phyloP scores from a whole-genome alignment of 192 early-diverging fungal genomes.

The Dissophora globulifera region DNA sequence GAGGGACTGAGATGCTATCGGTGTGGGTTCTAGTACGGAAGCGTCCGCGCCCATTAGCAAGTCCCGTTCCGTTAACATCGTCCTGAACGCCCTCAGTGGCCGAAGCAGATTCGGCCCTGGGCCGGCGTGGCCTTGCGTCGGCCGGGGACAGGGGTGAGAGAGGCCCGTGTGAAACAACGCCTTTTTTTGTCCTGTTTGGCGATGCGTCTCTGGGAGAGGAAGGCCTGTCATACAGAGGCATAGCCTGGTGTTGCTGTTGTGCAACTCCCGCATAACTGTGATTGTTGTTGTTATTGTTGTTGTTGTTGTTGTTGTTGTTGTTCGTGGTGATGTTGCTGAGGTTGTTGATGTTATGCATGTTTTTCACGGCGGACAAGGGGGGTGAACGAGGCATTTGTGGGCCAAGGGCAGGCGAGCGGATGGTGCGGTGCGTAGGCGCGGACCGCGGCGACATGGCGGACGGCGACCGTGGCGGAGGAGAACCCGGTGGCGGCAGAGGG shows the following conservation, averaged over 20 bases:
- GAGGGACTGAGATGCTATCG: background rate
- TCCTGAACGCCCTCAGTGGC: background rate
- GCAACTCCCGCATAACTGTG: too few species aligned
- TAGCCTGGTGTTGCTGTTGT: background rate
- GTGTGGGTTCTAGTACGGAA: background rate
- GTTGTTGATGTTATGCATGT: background rate
- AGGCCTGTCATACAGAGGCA: background rate
- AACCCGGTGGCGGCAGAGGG: background rate
- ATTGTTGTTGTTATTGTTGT: background rate
- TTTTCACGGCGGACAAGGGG: background rate
- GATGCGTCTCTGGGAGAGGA: background rate
- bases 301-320: conserved; percentile 5
- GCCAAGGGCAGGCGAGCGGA: background rate
- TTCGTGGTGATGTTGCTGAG: background rate
- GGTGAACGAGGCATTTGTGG: background rate
- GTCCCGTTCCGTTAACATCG: background rate
- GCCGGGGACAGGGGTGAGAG: background rate
- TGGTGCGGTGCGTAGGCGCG: background rate
- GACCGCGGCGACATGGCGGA: background rate
- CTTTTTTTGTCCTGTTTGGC: background rate
- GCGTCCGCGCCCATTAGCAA: background rate
- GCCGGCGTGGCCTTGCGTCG: background rate
- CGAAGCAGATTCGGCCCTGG: background rate
- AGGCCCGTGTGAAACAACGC: conserved; percentile 13
- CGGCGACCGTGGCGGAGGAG: conserved; percentile 1